phyloP scores from a whole-genome alignment of 2,329 filamentous ascomycete genomes.

The Leptosphaerulina australis region DNA sequence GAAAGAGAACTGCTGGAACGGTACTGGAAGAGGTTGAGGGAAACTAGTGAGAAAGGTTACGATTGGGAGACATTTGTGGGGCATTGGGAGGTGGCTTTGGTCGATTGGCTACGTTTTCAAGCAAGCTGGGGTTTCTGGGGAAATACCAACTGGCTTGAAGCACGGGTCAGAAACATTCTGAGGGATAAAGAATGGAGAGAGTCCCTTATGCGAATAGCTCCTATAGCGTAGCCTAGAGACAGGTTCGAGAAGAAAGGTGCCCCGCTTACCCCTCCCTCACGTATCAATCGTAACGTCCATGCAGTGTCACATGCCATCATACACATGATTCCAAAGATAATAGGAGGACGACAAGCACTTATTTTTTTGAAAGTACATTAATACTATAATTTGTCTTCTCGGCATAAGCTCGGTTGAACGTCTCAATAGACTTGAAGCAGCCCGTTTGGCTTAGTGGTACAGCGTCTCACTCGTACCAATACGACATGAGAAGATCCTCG shows the following conservation, averaged over 20 bases:
- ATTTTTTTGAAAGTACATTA: too few relatives aligned
- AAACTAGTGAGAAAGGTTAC: slow-evolving; percentile 51
- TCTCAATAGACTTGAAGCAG: neutral
- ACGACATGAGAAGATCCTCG: slow-evolving; percentile 30
- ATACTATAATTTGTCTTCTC: neutral
- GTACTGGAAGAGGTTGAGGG: slow-evolving; percentile 55
- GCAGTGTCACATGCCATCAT: too few relatives aligned
- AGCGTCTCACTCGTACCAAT: slow-evolving; percentile 33
- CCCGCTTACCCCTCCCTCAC: slow-evolving; percentile 15
- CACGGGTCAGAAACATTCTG: slow-evolving; percentile 38
- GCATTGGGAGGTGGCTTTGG: slow-evolving; percentile 71
- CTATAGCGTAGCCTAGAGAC: too few relatives aligned
- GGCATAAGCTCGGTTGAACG: slow-evolving; percentile 14
- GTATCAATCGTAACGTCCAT: too few relatives aligned
- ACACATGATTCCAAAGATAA: too few relatives aligned
- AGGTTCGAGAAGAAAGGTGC: too few relatives aligned
- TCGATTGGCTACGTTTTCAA: slow-evolving; percentile 66
- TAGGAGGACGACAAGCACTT: too few relatives aligned
- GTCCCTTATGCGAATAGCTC: too few relatives aligned
- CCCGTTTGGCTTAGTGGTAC: slow-evolving; percentile 32
- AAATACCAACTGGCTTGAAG: slow-evolving; percentile 45
- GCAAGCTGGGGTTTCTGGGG: slow-evolving; percentile 50
- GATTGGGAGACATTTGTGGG: slow-evolving; percentile 60
- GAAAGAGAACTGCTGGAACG: slow-evolving; percentile 59
- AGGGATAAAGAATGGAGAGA: slow-evolving; percentile 31